A percentile compares a stretch with the other conserved stretches of the same genome.
These are phyloP conservation scores for Acacia acuminata DNA, from an alignment of 306 rosid species.

Conservation along the genomic window DNA sequence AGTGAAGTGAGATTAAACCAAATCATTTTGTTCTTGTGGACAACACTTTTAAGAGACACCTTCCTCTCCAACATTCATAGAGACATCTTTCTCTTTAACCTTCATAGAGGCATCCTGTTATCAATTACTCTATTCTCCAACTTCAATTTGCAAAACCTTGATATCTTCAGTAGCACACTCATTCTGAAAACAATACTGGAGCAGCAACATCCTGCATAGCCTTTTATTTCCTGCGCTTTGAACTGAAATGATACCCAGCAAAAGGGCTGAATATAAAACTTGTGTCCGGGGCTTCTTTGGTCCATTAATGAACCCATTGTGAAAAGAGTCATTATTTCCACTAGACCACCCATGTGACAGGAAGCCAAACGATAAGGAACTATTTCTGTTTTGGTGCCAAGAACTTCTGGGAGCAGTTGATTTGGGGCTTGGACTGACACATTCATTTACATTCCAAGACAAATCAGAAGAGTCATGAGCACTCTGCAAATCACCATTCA, in stretches of 20 bases:
- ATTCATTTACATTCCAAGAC: constrained; percentile 59
- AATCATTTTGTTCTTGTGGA: too few relatives aligned
- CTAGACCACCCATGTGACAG: constrained; percentile 70
- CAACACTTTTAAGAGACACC: too few relatives aligned
- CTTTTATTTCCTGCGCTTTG: constrained; percentile 39
- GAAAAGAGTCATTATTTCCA: constrained; percentile 59
- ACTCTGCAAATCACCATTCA: constrained; percentile 46
- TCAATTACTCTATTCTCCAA: too few relatives aligned
- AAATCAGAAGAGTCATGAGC: constrained; percentile 55
- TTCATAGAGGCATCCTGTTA: too few relatives aligned
- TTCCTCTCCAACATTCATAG: too few relatives aligned
- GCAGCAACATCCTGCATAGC: too few relatives aligned
- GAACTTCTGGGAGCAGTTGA: constrained; percentile 82
- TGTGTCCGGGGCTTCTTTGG: constrained; percentile 93
- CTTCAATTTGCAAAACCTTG: too few relatives aligned
- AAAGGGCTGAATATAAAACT: constrained; percentile 54
- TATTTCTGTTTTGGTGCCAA: constrained; percentile 65
- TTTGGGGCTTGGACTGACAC: constrained; percentile 65
- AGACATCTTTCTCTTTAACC: too few relatives aligned
- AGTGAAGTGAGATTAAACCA: too few relatives aligned
- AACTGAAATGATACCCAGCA: constrained; percentile 60
- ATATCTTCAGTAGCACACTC: too few relatives aligned
- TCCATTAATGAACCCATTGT: constrained; percentile 57
- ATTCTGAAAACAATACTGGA: too few relatives aligned
- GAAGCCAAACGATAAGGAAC: constrained; percentile 53